These are phyloP conservation scores for Phytopythium kandeliae DNA, from an alignment of 352 stramenopile genomes.

Conservation along the genomic window DNA sequence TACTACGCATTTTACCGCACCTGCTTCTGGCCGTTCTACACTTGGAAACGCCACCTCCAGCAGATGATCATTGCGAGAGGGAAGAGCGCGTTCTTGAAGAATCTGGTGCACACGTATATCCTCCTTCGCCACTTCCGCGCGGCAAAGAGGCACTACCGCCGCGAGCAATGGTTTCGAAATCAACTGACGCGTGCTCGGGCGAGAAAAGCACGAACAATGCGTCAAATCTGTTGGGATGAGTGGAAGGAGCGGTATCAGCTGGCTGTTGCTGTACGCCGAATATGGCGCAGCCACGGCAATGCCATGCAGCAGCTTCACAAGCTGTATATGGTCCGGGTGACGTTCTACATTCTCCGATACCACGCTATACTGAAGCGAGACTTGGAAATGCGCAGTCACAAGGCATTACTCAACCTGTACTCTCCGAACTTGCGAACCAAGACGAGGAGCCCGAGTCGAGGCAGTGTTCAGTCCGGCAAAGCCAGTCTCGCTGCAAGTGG, in stretches of 20 bases:
- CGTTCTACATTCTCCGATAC: conserved; percentile 54
- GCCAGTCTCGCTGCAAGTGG: not conserved
- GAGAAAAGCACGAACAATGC: conserved; percentile 15
- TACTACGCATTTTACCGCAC: conserved; percentile 52
- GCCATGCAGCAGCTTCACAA: conserved; percentile 51
- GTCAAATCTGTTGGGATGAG: conserved; percentile 20
- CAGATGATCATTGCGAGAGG: conserved; percentile 56
- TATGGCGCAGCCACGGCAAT: conserved; percentile 45
- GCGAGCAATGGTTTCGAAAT: conserved; percentile 21
- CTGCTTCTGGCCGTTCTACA: conserved; percentile 78
- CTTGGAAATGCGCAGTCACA: conserved; percentile 30
- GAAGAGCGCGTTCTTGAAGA: conserved; percentile 51
- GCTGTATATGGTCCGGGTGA: conserved; percentile 48
- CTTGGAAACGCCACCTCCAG: conserved; percentile 73
- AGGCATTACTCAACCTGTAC: conserved; percentile 24
- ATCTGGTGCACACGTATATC: conserved; percentile 51
- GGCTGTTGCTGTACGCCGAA: conserved; percentile 20
- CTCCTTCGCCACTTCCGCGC: conserved; percentile 52
- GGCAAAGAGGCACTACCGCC: conserved; percentile 24
- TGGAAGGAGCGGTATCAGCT: conserved; percentile 25
- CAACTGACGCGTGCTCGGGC: conserved; percentile 22
- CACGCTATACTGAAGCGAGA: conserved; percentile 51
- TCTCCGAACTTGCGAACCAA: conserved; percentile 2
- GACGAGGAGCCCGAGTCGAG: not conserved
- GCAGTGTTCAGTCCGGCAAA: not conserved